A percentile compares a stretch with the other conserved stretches of the same genome.
These are phyloP conservation scores for Tillandsia leiboldiana DNA, from an alignment of 176 grass and related monocot genomes.

Conservation along the genomic window DNA sequence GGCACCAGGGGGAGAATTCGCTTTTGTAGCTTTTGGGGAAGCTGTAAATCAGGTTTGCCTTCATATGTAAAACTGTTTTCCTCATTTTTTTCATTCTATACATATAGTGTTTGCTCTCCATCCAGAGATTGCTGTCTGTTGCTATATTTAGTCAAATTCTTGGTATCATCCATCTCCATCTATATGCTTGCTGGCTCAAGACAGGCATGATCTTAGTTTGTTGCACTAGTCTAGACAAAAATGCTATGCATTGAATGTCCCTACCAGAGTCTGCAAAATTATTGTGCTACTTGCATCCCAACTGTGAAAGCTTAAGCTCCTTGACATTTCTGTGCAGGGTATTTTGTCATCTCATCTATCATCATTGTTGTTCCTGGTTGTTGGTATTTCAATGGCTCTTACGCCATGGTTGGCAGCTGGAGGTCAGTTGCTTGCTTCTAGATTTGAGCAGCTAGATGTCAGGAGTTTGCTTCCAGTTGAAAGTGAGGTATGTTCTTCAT, in stretches of 20 bases:
- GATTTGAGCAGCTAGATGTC: slow-evolving; percentile 95
- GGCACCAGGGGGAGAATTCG: slow-evolving; percentile 97
- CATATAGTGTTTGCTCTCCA: slow-evolving; percentile 10
- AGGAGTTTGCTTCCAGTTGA: slow-evolving; percentile 91
- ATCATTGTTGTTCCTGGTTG: slow-evolving; percentile 88
- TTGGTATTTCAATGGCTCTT: slow-evolving; percentile 95
- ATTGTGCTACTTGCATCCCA: not conserved
- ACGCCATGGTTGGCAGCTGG: slow-evolving; percentile 92
- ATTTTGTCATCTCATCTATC: slow-evolving; percentile 78
- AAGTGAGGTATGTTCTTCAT: slow-evolving; percentile 70
- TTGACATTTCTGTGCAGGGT: slow-evolving; percentile 39
- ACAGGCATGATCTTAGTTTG: not conserved
- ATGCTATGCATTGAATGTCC: no score
- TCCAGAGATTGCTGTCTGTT: not conserved
- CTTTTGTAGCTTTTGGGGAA: slow-evolving; percentile 99
- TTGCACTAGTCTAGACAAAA: not conserved
- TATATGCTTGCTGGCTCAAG: not conserved
- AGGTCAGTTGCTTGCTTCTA: slow-evolving; percentile 90
- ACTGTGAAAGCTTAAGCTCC: not conserved
- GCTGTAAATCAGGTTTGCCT: slow-evolving; percentile 85
- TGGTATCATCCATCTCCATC: not conserved
- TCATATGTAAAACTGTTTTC: not conserved
- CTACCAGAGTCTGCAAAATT: not conserved
- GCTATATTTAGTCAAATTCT: not conserved
- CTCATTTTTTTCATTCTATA: slow-evolving; percentile 13